Evolutionary conservation across 1,284 basidiomycete genomes (phyloP).

Genomic region (Moesziomyces antarcticus): DNA sequence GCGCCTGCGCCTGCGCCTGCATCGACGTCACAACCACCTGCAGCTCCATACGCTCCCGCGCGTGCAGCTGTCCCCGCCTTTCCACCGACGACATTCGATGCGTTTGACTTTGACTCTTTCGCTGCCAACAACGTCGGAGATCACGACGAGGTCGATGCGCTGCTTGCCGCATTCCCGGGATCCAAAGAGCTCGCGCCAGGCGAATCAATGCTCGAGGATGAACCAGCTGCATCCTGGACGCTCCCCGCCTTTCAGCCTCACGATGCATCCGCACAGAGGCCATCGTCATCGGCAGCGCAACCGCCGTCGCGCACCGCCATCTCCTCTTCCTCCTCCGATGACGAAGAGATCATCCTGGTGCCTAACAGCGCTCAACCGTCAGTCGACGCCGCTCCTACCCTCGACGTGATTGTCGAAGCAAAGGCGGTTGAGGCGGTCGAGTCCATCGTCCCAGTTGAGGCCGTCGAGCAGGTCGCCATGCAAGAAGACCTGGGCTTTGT

Average conservation of each 20-base stretch:
- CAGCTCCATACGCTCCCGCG: slow-evolving; percentile 21
- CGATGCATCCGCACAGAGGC: not conserved
- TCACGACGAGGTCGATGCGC: slow-evolving; percentile 42
- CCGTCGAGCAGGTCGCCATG: slow-evolving; percentile 9
- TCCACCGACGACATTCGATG: slow-evolving; percentile 1
- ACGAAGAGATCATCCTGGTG: slow-evolving; percentile 36
- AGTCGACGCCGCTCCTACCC: not conserved
- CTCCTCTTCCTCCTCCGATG: slow-evolving; percentile 21
- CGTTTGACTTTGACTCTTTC: slow-evolving; percentile 18
- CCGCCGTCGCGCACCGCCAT: slow-evolving; percentile 9
- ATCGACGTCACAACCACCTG: not conserved
- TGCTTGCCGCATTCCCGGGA: slow-evolving; percentile 50
- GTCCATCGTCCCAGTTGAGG: slow-evolving; percentile 8
- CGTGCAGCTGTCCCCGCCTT: slow-evolving; percentile 13
- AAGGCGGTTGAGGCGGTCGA: slow-evolving; percentile 16
- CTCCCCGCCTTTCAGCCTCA: slow-evolving; percentile 31
- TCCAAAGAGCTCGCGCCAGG: slow-evolving; percentile 40
- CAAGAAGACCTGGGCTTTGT: slow-evolving; percentile 24
- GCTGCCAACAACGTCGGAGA: slow-evolving; percentile 7
- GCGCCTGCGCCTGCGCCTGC: not conserved
- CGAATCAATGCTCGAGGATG: slow-evolving; percentile 42
- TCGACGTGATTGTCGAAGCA: not conserved
- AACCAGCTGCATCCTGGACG: slow-evolving; percentile 15
- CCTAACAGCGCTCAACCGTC: slow-evolving; percentile 10
- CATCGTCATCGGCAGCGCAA: not conserved